Conservation (phyloP, 345 rosid species). For the Lumnitzera racemosa region DNA sequence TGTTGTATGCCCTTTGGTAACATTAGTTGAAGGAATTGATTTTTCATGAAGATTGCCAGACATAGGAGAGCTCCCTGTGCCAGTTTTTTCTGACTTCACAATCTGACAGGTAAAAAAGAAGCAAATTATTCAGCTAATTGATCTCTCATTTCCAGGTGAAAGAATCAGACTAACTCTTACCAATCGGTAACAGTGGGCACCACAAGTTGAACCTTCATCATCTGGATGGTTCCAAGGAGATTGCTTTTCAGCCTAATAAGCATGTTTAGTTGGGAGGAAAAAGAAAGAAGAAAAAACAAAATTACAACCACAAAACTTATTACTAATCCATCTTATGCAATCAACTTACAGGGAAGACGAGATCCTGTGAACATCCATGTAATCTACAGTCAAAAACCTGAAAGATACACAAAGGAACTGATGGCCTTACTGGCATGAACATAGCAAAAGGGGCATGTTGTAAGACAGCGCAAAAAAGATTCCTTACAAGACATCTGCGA, state of each 20-base stretch:
- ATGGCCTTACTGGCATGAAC: not conserved
- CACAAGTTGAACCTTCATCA: slow-evolving; percentile 68
- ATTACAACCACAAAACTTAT: slow-evolving; percentile 4
- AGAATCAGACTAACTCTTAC: slow-evolving; percentile 28
- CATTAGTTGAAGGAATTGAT: slow-evolving; percentile 46
- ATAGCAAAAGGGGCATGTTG: not conserved
- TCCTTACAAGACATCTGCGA: slow-evolving; percentile 90
- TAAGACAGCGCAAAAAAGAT: slow-evolving; percentile 7
- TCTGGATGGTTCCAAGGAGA: slow-evolving; percentile 52
- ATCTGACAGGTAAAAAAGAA: slow-evolving; percentile 32
- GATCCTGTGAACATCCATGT: slow-evolving; percentile 99
- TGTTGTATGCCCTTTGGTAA: slow-evolving; percentile 28
- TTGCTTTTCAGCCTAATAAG: slow-evolving; percentile 73
- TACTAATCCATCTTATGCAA: slow-evolving; percentile 17
- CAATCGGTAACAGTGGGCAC: slow-evolving; percentile 65
- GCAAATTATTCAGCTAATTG: slow-evolving; percentile 5
- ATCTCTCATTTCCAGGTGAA: slow-evolving; percentile 5
- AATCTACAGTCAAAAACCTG: slow-evolving; percentile 99
- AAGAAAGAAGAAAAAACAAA: not conserved
- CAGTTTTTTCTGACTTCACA: slow-evolving; percentile 47
- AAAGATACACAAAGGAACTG: slow-evolving; percentile 12
- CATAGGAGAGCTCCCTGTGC: slow-evolving; percentile 20
- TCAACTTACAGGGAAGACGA: slow-evolving; percentile 80
- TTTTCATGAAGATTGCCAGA: slow-evolving; percentile 42
- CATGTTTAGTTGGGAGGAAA: not conserved